Base-by-base conservation (phyloP, 495 filamentous ascomycete genomes). In the Emericellopsis terricola region DNA sequence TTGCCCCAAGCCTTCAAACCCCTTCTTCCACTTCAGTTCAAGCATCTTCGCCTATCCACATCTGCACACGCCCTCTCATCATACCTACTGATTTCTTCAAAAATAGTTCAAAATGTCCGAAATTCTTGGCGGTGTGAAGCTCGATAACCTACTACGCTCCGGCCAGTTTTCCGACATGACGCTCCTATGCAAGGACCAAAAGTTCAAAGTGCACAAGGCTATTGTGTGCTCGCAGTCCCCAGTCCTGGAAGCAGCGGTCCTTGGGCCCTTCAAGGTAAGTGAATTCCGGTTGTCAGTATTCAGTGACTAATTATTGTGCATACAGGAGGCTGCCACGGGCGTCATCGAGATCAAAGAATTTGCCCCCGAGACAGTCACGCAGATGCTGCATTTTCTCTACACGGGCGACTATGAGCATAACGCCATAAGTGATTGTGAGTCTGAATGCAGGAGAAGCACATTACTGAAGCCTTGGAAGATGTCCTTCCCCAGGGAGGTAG, bases 131-230 rank as follows among this genome's bases (percentile, higher is more conserved):
- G 39, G 19, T 43, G 46, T 50, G 37, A 29, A 42, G 32, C 31
- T 33, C 37, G 11, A 2, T 7, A 5, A 8, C 14, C 3, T 31
- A 18, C 13, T 31, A 18, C 13, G 13, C 4, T 36, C 44, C 1
- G 44, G 44, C 2, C 33, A 47, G 29, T 47, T 38, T 35, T 44
- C 44, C 18, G 44, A 47, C 17, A 26, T 47, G n/a, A 44, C 31
- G 8, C 23, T 47, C 7, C 26, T 31, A 3, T 40, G 41, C 19
- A 29, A 29, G 8, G 18, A n/a, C 8, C 11, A 19, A 4, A 17
- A 28, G 10, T 47, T 41, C 41, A 44, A 38, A 5, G 38, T 35
- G 0, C 44, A 47, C 18, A 43, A 44, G 19, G 33, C 41, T 3
- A 15, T 47, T 15, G 30, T 43, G 3, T 37, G 33, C 15, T 26